Evolutionary conservation across 2,329 filamentous ascomycete species (phyloP), one percentile per base, ranked within the genome.

Genomic region (Clonostachys chloroleuca): DNA sequence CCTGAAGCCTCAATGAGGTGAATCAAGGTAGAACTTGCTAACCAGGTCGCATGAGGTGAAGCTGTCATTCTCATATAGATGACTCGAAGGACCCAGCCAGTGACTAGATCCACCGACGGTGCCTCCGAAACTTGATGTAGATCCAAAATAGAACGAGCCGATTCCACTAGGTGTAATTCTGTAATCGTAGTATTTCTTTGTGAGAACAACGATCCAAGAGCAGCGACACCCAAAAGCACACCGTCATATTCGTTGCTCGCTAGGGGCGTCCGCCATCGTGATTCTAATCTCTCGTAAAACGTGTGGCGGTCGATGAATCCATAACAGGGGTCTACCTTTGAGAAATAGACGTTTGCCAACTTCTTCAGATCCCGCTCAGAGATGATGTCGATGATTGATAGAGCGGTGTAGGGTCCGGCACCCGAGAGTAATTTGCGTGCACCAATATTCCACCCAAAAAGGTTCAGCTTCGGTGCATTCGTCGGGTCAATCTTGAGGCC

Each of bases 11-110:
- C 80, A 3, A 79, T 64, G 44, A 81, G 66, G 52, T 83, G 80
- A 74, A 83, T 79, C 17, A 78, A 59, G 2, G 71, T 74, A 49
- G 73, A 80, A 51, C 75, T 80, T 1, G 78, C 76, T 62, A 81
- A 76, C 78, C 77, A 81, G 4, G 75, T 69, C 1, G 69, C 68
- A 49, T 82, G 74, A 2, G 77, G 77, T 3, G 74, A 70, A 3
- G 70, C 73, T 0, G 77, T 77, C 42, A 76, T 68, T 10, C 80
- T 68, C 9, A 83, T 61, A 49, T 81, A 81, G 0, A 75, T 62
- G 1, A 73, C 70, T 6, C 78, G 72, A 6, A 83, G 67, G 0
- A 79, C 57, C 78, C 78, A 82, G 0, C 69, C 73, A 13, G 77
- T 61, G 16, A 63, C 65, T 1, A 63, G 61, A 1, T 63, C 59